Base-by-base conservation (phyloP, 148 eudicot species). In the Nepenthes gracilis region DNA sequence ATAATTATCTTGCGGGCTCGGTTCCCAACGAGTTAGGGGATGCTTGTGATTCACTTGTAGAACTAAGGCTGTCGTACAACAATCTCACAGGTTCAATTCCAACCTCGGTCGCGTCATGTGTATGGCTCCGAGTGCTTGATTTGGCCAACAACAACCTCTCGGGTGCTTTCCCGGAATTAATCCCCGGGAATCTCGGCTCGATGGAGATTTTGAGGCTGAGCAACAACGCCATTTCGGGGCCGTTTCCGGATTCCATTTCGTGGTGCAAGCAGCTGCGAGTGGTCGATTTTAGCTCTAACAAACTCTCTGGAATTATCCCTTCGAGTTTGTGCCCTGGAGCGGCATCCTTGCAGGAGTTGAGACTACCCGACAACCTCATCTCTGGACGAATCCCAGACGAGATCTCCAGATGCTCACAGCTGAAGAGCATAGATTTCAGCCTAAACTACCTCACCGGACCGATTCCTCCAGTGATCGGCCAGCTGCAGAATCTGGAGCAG, bases 271-370 rank as follows among this genome's bases (percentile, higher is more conserved):
- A 84, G 62, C 56, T 93, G 12, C 67, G 78, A 52, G 64, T 86
- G 0, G 85, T 82, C 23, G 98, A 93, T 60, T 82, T 93, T 36
- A 93, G 98, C 67, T 88, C 98, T 7, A 93, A 93, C 47, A 80
- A 70, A 67, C 68, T 93, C 50, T 74, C 85, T 33, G 98, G 96
- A 23, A 13, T 57, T 36, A 82, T 93, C 43, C 94, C 98, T 36
- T 71, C 79, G 23, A 79, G 77, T 58, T 75, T 93, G 56, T 93
- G 98, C 61, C 66, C 89, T 0, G 82, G 77, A 13, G 85, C 77
- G n/a, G 59, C 68, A 4, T 70, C 85, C 4, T 75, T 86, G 35
- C 90, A 93, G 72, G 98, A 82, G 78, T 78, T 93, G 37, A 65
- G 96, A 61, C 70, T 81, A 35, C 89, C 98, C 2, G 98, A 93